Base-by-base conservation (phyloP, 352 stramenopile genomes). In the Globisporangium nagaii region DNA sequence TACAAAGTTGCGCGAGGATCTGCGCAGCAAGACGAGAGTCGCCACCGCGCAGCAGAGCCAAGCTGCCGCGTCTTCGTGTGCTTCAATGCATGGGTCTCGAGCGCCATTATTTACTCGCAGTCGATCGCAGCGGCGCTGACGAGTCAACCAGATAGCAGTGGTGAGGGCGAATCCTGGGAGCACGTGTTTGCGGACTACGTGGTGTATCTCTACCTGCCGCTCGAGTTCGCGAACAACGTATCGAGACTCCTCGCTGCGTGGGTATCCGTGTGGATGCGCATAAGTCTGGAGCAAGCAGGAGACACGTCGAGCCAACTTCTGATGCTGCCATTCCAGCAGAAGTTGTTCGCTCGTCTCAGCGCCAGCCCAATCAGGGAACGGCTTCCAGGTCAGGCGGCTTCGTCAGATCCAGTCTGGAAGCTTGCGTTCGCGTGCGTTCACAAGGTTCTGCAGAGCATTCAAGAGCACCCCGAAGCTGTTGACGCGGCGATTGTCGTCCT, bases 201-300 rank as follows among this genome's bases (percentile, higher is more conserved):
- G 39, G 70, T 65, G 0, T 61, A 73, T 35, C 19, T 89, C 51
- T 91, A 88, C 35, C 56, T 91, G n/a, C 70, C 60, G 1, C 25
- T 89, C 5, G 56, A 91, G 53, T 91, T 86, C 42, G 34, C 71
- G 37, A 55, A 48, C 28, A 54, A 68, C 27, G 47, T 50, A 3
- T 48, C 37, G 11, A 48, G 45, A 7, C 58, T 91, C 0, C 41
- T 78, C 0, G 35, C 39, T 8, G 37, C 60, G 8, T 91, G 78
- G 80, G 24, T 91, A 9, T 48, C 28, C 20, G 73, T 63, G 11
- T 89, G 75, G 80, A 58, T 86, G 13, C 61, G 46, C 17, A 65
- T 56, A 32, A 78, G 73, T 28, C 42, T 79, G 8, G 37, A 55
- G n/a, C 54, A 56, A 40, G 55, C 56, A 17, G 30, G 11, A n/a